Evolutionary conservation across 768 basidiomycete species (phyloP).

Genomic region (Lactarius akahatsu): DNA sequence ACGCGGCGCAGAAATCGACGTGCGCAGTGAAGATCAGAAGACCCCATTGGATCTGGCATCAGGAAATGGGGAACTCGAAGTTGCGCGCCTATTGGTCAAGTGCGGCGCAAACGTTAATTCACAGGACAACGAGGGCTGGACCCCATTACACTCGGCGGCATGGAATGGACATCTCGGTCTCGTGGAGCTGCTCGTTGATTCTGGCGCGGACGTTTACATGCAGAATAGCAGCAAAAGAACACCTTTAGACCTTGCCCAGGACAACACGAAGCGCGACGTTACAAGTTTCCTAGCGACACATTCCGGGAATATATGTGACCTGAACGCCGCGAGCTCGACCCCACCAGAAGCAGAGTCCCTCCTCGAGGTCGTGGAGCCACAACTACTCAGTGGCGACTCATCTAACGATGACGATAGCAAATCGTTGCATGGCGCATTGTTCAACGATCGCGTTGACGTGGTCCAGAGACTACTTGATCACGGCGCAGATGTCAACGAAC

Average conservation of each 20-base stretch:
- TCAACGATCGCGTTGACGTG: neutral
- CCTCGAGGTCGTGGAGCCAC: too few species aligned
- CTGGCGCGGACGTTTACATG: neutral
- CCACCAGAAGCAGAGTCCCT: neutral
- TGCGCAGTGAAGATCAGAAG: neutral
- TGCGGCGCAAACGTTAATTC: neutral
- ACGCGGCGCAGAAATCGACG: neutral
- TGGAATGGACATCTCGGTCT: neutral
- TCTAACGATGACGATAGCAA: neutral
- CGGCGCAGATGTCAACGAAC: neutral
- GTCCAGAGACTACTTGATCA: neutral
- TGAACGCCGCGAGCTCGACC: neutral
- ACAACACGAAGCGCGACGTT: neutral
- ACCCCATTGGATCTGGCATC: neutral
- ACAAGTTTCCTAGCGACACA: neutral
- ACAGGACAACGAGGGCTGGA: neutral
- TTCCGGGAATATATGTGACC: accelerated
- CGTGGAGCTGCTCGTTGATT: neutral
- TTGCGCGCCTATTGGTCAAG: neutral
- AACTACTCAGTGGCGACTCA: neutral
- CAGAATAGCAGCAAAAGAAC: neutral
- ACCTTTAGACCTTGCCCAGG: neutral
- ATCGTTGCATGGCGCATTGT: neutral
- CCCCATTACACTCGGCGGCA: neutral
- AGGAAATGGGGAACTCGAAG: neutral